phyloP scores from a whole-genome alignment of 2,329 filamentous ascomycete species.

The Xylaria digitata region DNA sequence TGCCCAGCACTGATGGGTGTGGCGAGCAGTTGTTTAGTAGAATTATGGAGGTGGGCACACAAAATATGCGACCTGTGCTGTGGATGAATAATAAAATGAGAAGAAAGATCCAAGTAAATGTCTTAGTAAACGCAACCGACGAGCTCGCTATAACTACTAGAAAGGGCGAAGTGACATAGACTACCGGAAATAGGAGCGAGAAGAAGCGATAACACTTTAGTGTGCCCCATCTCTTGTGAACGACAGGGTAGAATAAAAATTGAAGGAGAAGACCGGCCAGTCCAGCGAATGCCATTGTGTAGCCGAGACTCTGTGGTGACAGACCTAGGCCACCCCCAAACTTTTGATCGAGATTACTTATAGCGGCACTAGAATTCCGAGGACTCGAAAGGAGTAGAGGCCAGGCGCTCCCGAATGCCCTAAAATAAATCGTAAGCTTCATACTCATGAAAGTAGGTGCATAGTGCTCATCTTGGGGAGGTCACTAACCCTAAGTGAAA shows the following conservation, averaged over 20 bases:
- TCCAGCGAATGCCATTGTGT: conserved; percentile 10
- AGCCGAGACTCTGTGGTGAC: conserved; percentile 3
- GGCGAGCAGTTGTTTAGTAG: conserved; percentile 7
- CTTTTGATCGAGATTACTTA: background rate
- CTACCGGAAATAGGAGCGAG: conserved; percentile 5
- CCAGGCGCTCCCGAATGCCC: conserved; percentile 5
- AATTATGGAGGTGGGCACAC: conserved; percentile 6
- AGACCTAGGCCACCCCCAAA: conserved; percentile 7
- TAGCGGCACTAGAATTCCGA: background rate
- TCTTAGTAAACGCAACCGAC: background rate
- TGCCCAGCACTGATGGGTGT: conserved; percentile 1
- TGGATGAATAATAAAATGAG: conserved; percentile 12
- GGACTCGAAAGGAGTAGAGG: background rate
- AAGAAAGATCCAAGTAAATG: conserved; percentile 7
- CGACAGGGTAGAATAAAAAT: conserved; percentile 6
- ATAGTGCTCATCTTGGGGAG: background rate
- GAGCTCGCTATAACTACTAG: conserved; percentile 6
- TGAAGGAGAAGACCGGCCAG: conserved; percentile 10
- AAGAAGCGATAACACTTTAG: conserved; percentile 6
- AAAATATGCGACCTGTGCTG: conserved; percentile 10
- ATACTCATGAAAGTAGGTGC: no score
- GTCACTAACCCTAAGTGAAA: conserved; percentile 14
- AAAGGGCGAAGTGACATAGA: conserved; percentile 9
- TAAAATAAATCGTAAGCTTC: background rate
- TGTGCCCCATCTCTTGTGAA: conserved; percentile 11